These are phyloP conservation scores for Dillenia turbinata DNA, from an alignment of 164 flowering plant species.

Conservation along the genomic window DNA sequence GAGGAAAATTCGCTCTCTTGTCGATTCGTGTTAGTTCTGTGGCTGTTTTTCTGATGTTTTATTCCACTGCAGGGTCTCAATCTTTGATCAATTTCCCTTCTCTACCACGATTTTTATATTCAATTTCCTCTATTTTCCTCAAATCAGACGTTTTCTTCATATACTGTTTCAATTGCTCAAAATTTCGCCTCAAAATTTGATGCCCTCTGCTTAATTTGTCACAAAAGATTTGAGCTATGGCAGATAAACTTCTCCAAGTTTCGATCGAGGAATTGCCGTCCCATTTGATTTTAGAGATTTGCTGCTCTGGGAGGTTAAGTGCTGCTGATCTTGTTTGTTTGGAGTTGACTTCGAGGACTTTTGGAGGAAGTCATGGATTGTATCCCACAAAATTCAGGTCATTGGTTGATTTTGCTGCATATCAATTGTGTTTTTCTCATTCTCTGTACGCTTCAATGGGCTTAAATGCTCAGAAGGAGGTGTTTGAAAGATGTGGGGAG, in stretches of 20 bases:
- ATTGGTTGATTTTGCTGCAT: slow-evolving; percentile 74
- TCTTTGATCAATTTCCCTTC: slow-evolving; percentile 25
- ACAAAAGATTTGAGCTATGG: slow-evolving; percentile 23
- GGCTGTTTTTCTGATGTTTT: slow-evolving; percentile 40
- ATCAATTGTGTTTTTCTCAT: slow-evolving; percentile 50
- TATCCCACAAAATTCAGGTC: slow-evolving; percentile 58
- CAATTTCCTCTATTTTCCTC: slow-evolving; percentile 38
- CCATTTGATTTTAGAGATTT: slow-evolving; percentile 74
- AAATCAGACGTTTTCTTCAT: slow-evolving; percentile 45
- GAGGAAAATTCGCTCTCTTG: too few relatives aligned
- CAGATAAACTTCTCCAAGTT: slow-evolving; percentile 28
- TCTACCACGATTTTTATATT: slow-evolving; percentile 27
- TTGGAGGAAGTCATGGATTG: slow-evolving; percentile 52
- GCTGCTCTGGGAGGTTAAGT: slow-evolving; percentile 56
- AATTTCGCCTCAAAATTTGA: slow-evolving; percentile 67
- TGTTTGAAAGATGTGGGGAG: slow-evolving; percentile 56
- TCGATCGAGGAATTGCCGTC: slow-evolving; percentile 76
- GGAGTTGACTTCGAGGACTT: slow-evolving; percentile 63
- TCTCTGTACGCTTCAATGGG: slow-evolving; percentile 37
- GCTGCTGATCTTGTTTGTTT: slow-evolving; percentile 61
- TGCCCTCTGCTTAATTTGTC: slow-evolving; percentile 5
- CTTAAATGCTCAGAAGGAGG: slow-evolving; percentile 29
- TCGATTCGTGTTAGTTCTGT: too few relatives aligned
- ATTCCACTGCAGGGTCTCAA: slow-evolving; percentile 26
- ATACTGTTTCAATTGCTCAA: slow-evolving; percentile 46